These are phyloP conservation scores for Odontarrhena argentea DNA, from an alignment of 345 rosid species.

Conservation along the genomic window DNA sequence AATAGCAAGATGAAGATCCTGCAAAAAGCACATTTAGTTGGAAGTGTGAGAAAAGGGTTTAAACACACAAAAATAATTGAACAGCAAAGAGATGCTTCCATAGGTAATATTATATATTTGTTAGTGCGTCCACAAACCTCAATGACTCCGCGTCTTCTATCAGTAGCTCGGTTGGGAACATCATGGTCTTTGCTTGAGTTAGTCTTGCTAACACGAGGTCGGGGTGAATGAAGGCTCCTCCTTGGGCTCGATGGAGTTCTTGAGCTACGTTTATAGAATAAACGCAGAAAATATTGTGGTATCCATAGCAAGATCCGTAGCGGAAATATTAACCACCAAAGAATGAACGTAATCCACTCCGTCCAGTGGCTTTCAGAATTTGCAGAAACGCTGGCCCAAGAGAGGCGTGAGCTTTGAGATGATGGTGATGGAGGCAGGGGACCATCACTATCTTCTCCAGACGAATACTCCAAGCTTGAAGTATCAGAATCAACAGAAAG, in stretches of 20 bases:
- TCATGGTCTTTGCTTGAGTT: slow-evolving; percentile 61
- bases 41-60: background rate
- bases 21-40: slow-evolving; percentile 31
- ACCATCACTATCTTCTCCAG: slow-evolving; percentile 82
- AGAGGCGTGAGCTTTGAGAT: slow-evolving; percentile 70
- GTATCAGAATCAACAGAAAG: slow-evolving; percentile 77
- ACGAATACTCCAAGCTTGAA: slow-evolving; percentile 73
- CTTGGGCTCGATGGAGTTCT: slow-evolving; percentile 42
- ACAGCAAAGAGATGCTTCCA: background rate
- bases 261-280: slow-evolving; percentile 45
- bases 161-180: slow-evolving; percentile 73
- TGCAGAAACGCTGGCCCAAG: slow-evolving; percentile 51
- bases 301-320: slow-evolving; percentile 56
- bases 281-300: slow-evolving; percentile 45
- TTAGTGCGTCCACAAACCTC: slow-evolving; percentile 60
- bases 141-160: slow-evolving; percentile 91
- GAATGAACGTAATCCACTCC: slow-evolving; percentile 54
- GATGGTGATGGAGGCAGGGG: slow-evolving; percentile 63
- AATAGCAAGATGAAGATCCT: slow-evolving; percentile 94
- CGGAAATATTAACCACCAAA: slow-evolving; percentile 76
- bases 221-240: slow-evolving; percentile 47
- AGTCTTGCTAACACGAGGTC: slow-evolving; percentile 46
- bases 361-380: slow-evolving; percentile 47
- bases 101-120: background rate
- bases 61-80: slow-evolving; percentile 13